Conservation (phyloP, 805 yeast species). For the Komagataella pastoris region DNA sequence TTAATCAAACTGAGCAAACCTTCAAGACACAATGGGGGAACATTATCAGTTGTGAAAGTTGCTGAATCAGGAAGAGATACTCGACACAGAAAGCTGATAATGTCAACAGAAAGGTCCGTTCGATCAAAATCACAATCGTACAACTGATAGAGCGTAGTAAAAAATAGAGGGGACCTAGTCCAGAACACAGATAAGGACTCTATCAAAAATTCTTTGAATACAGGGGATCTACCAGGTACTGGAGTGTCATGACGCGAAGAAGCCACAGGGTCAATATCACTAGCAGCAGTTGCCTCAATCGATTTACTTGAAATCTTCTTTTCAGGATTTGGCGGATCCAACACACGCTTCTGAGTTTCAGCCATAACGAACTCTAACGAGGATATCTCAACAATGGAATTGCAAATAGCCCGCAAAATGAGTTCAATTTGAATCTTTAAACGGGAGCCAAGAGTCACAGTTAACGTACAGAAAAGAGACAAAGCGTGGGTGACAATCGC, state of each 20-base stretch:
- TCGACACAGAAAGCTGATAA: slow-evolving; percentile 60
- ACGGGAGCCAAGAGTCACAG: slow-evolving; percentile 49
- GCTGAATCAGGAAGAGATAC: slow-evolving; percentile 84
- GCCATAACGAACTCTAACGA: neutral
- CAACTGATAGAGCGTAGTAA: slow-evolving; percentile 62
- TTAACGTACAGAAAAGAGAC: slow-evolving; percentile 60
- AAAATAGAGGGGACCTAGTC: slow-evolving; percentile 69
- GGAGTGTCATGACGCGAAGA: slow-evolving; percentile 4
- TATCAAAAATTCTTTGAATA: slow-evolving; percentile 66
- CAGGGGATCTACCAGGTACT: slow-evolving; percentile 9
- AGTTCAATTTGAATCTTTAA: slow-evolving; percentile 76
- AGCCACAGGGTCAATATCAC: slow-evolving; percentile 10
- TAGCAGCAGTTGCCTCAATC: neutral
- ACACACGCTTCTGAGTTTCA: neutral
- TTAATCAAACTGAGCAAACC: slow-evolving; percentile 65
- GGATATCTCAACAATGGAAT: slow-evolving; percentile 13
- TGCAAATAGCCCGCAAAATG: slow-evolving; percentile 49
- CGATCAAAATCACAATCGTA: slow-evolving; percentile 89
- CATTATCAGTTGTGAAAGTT: slow-evolving; percentile 60
- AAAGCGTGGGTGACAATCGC: slow-evolving; percentile 63
- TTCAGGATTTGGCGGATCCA: neutral
- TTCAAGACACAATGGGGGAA: slow-evolving; percentile 89
- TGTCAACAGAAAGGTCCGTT: slow-evolving; percentile 56
- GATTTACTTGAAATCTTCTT: neutral
- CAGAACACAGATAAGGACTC: slow-evolving; percentile 76